Conservation (phyloP, 805 yeast species). For the Pichia ethanolica region DNA sequence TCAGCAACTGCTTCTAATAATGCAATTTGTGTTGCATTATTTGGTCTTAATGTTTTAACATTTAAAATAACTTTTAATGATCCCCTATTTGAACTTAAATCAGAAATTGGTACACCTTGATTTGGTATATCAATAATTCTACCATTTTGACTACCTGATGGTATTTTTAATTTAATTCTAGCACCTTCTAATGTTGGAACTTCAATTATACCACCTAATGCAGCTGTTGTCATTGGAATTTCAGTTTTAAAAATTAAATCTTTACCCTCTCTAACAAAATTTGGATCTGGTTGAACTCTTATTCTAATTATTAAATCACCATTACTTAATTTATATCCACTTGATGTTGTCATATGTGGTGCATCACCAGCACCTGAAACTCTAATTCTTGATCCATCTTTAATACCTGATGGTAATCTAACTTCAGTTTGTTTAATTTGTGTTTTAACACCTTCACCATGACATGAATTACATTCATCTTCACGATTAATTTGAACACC, state of each 20-base stretch:
- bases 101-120: constrained; percentile 71
- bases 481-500: constrained; percentile 67
- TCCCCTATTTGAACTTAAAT: constrained; percentile 46
- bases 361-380: constrained; percentile 87
- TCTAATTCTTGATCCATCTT: constrained; percentile 78
- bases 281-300: constrained; percentile 65
- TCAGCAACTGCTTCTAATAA: constrained; percentile 92
- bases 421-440: constrained; percentile 64
- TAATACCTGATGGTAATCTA: constrained; percentile 82
- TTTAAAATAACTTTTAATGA: constrained; percentile 69
- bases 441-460: constrained; percentile 80
- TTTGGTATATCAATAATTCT: constrained; percentile 69
- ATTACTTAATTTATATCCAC: constrained; percentile 57
- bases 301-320: constrained; percentile 88
- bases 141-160: constrained; percentile 79
- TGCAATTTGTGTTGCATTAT: constrained; percentile 78
- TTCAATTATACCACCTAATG: constrained; percentile 84
- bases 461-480: constrained; percentile 74
- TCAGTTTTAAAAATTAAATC: constrained; percentile 59
- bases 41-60: constrained; percentile 66
- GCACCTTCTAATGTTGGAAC: constrained; percentile 84
- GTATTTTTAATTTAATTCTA: constrained; percentile 66
- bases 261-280: constrained; percentile 58
- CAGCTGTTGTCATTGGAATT: constrained; percentile 92
- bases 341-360: constrained; percentile 69